Base-by-base conservation (phyloP, 164 flowering plant genomes). In the Vitis cinerea region DNA sequence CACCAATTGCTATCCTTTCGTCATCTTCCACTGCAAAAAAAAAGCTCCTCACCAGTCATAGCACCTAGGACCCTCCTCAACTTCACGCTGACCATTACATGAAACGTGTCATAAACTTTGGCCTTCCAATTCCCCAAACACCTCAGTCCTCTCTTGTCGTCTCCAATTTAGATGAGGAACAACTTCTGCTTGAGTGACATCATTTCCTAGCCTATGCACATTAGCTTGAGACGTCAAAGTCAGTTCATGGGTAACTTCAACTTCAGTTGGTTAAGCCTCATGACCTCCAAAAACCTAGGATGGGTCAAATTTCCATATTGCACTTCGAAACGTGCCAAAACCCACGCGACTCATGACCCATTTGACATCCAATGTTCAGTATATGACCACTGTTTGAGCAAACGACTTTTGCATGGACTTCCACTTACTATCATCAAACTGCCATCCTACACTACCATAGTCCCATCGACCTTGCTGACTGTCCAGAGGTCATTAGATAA, bases 1-100 rank as follows among this genome's bases (percentile, higher is more conserved):
- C 89, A 59, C 87, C 90, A 83, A 82, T 86, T 27, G 74, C 85
- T 8, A 84, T 44, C 72, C 85, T 83, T 48, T 91, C 92, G 27
- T 88, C 98, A 74, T 83, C 93, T 69, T 92, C 93, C 66, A 79
- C 91, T 5, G 97, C 84, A n/a, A n/a, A n/a, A 78, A 95, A 95
- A 30, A 30, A 95, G 97, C 79, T 95, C 99, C 73, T 93, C 99
- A 78, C 93, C 99, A 9, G 99, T 95, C 97, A 93, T 88, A 50
- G 97, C 99, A 75, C 99, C 98, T 48, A 98, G 99, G 69, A 95
- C 99, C 50, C 97, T 78, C 82, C 99, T 86, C 3, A 98, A 95
- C 66, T 93, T 95, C 77, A 95, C 98, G 70, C 99, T 95, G 47
- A 95, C 99, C 93, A 88, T 85, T 65, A 95, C 99, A 81, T 93